These are phyloP conservation scores for Leptoxyphium fumago DNA, from an alignment of 2,329 filamentous ascomycete genomes.

Conservation along the genomic window DNA sequence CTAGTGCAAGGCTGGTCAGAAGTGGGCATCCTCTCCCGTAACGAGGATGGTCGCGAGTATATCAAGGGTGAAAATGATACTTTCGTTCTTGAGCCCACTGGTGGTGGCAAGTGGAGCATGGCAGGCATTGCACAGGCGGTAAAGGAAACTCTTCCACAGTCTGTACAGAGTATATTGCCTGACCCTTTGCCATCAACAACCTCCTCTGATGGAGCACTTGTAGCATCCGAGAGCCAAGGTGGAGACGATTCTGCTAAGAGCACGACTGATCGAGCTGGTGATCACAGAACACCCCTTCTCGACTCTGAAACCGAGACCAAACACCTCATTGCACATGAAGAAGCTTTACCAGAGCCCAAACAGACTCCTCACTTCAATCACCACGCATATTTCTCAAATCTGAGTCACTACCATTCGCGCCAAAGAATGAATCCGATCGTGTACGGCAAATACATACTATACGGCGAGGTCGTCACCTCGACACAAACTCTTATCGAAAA, in stretches of 20 bases:
- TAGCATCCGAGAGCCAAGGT: conserved; percentile 15
- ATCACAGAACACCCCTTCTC: conserved; percentile 26
- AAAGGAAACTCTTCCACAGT: conserved; percentile 15
- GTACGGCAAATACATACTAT: conserved; percentile 69
- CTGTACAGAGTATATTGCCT: conserved; percentile 9
- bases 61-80: conserved; percentile 71
- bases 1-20: conserved; percentile 53
- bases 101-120: conserved; percentile 36
- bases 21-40: conserved; percentile 41
- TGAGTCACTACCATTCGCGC: conserved; percentile 49
- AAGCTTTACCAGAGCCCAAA: conserved; percentile 50
- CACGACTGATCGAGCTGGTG: conserved; percentile 12
- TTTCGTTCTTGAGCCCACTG: conserved; percentile 53
- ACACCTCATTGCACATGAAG: conserved; percentile 57
- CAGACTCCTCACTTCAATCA: conserved; percentile 82
- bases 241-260: conserved; percentile 29
- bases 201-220: conserved; percentile 11
- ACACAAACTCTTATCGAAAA: conserved; percentile 90
- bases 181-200: conserved; percentile 1
- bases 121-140: conserved; percentile 5
- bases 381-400: conserved; percentile 56
- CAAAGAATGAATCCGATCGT: conserved; percentile 35
- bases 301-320: conserved; percentile 66
- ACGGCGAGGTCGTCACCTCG: conserved; percentile 83
- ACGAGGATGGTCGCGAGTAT: conserved; percentile 46